Evolutionary conservation across 176 grass and related monocot genomes (phyloP).

Genomic region (Poa pratensis): DNA sequence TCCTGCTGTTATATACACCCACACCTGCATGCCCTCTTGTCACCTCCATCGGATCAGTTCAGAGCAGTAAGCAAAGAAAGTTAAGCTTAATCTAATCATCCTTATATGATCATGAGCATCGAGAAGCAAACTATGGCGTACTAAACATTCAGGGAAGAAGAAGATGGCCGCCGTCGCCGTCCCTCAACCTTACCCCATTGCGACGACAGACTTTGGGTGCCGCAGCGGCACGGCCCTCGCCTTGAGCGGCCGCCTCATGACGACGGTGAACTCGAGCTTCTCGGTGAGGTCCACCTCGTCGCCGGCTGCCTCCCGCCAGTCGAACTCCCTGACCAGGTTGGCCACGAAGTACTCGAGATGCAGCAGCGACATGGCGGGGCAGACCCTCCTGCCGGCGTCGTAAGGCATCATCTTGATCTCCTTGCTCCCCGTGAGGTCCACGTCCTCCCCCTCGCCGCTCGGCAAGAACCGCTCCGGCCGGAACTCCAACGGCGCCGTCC

Average conservation of each 20-base stretch:
- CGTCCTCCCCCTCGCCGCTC: constrained; percentile 56
- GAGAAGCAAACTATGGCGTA: neutral
- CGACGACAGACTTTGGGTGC: neutral
- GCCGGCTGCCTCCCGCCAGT: constrained; percentile 51
- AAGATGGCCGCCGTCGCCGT: neutral
- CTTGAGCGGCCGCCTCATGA: constrained; percentile 63
- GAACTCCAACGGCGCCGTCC: constrained; percentile 43
- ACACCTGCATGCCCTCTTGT: no score
- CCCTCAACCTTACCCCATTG: neutral
- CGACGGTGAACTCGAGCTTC: constrained; percentile 62
- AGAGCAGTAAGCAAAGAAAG: no score
- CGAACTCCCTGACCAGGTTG: constrained; percentile 59
- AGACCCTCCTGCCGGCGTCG: constrained; percentile 50
- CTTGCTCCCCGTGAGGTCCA: constrained; percentile 59
- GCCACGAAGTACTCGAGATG: constrained; percentile 72
- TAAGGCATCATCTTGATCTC: constrained; percentile 83
- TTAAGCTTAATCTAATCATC: no score
- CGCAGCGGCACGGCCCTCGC: constrained; percentile 47
- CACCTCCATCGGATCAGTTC: no score
- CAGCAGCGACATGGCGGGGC: constrained; percentile 64
- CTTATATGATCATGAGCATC: neutral
- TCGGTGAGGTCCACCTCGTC: constrained; percentile 66
- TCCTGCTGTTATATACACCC: no score
- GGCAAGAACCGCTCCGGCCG: constrained; percentile 52
- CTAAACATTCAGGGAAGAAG: constrained; percentile 12